A percentile compares a stretch with the other conserved stretches of the same genome.
These are phyloP conservation scores for Penicillium odoratum DNA, from an alignment of 495 filamentous ascomycete genomes.

Conservation along the genomic window DNA sequence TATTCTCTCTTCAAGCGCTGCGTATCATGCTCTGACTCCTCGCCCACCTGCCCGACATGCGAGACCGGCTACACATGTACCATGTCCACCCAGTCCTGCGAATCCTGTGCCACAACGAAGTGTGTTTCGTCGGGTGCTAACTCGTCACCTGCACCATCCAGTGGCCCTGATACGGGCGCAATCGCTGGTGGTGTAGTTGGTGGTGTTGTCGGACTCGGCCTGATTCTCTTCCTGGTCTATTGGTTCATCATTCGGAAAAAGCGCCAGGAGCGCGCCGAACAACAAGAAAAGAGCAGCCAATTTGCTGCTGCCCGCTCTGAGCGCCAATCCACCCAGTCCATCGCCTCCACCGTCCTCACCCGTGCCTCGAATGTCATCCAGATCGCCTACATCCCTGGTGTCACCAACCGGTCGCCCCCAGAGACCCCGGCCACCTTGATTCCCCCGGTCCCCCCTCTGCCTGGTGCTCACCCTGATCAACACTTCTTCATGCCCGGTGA, in stretches of 20 bases:
- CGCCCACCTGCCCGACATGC: slow-evolving; percentile 55
- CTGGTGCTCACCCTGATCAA: slow-evolving; percentile 72
- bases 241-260: slow-evolving; percentile 81
- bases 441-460: slow-evolving; percentile 90
- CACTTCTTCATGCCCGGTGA: slow-evolving; percentile 94
- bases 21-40: slow-evolving; percentile 36
- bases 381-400: slow-evolving; percentile 97
- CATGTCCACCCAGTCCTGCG: slow-evolving; percentile 55
- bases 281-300: slow-evolving; percentile 49
- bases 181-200: slow-evolving; percentile 86
- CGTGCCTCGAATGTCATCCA: slow-evolving; percentile 98
- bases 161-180: slow-evolving; percentile 68
- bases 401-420: slow-evolving; percentile 87
- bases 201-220: slow-evolving; percentile 65
- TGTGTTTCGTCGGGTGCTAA: slow-evolving; percentile 50
- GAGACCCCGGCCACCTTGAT: slow-evolving; percentile 80
- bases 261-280: slow-evolving; percentile 58
- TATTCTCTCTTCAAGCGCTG: slow-evolving; percentile 52
- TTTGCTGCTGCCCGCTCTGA: slow-evolving; percentile 70
- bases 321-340: slow-evolving; percentile 81
- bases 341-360: slow-evolving; percentile 93
- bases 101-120: slow-evolving; percentile 55
- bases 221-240: slow-evolving; percentile 79
- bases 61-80: slow-evolving; percentile 52
- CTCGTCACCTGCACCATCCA: slow-evolving; percentile 24